Base-by-base conservation (phyloP, 805 yeast species). In the Starmerella etchellsii region DNA sequence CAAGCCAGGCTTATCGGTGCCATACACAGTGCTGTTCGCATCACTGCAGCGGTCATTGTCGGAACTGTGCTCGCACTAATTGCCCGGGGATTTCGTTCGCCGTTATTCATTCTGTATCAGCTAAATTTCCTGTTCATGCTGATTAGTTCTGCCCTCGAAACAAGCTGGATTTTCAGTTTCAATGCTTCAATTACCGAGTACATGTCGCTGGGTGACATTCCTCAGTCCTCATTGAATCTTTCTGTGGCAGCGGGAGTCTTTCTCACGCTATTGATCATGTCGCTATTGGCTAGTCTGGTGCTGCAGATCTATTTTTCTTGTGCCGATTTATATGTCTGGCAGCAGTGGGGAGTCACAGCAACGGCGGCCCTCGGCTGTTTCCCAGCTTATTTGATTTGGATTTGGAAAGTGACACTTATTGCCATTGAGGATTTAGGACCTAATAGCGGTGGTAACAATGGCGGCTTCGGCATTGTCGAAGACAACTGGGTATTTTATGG, bases 301-400 rank as follows among this genome's bases (percentile, higher is more conserved):
- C 74, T 74, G 54, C 97, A 88, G 61, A 71, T 81, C 8, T 69
- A 66, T 46, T 71, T 79, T 25, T 75, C 91, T 37, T 82, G 82
- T 62, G 44, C 53, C 14, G 56, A 57, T n/a, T 34, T 44, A 25
- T 18, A 18, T 11, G 34, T 40, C 13, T 20, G 23, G 18, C 22
- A 48, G 28, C 67, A 71, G 41, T 25, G 15, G 30, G 25, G 8
- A 0, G 39, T 69, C 24, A 65, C 62, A 31, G 58, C 51, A 22
- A 33, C 42, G 3, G 44, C 71, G 27, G 71, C 76, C 1, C 46
- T 62, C 0, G 61, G 78, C 20, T 81, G 77, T 0, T 35, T 73
- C 4, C 67, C 76, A 0, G 72, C 80, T 1, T 59, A 73, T 10
- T 77, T 70, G 0, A 61, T 83, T 37, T 80, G 78, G 62, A 63